Evolutionary conservation across 495 filamentous ascomycete genomes (phyloP), one percentile per base, ranked within the genome.

Genomic region (Cercophora newfieldiana): DNA sequence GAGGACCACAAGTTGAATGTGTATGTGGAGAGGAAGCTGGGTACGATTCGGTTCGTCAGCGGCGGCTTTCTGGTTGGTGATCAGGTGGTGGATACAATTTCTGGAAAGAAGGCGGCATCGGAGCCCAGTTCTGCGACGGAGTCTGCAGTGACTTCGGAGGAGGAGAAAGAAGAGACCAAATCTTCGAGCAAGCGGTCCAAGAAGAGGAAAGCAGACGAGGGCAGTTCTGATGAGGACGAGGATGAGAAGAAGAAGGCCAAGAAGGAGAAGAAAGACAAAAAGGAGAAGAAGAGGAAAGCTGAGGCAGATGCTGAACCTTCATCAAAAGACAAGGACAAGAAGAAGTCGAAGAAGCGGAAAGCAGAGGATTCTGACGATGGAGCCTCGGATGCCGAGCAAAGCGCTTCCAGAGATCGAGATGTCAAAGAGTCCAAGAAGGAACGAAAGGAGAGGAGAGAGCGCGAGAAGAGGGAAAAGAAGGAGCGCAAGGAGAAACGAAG

Each of bases 61-160:
- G 94, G 91, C 50, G 93, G 93, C 1, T 84, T 91, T 58, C 74
- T 97, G 66, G 87, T 89, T 31, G 91, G 91, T 48, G 90, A 93
- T 50, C 51, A 67, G 33, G 21, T 74, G 16, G 69, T 69, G 55
- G 67, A 72, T 3, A 68, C 72, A 3, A 66, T 67, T 6, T 59
- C 59, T 21, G 66, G 60, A 0, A 66, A 63, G 19, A 47, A 65
- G n/a, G 31, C 30, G 1, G 63, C 18, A 4, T 21, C 30, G n/a
- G 16, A 47, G 28, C 54, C 49, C 19, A 62, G 26, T 25, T 50
- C 60, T 33, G 44, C 24, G 26, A 60, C 58, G 10, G 31, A 24
- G 30, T 21, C 21, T 12, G 16, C 30, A 24, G 21, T 21, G 18
- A 47, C 19, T n/a, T 25, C 31, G 7, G 54, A 22, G 54, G 54